A percentile compares a stretch with the other conserved stretches of the same genome.
These are phyloP conservation scores for Cyanophora paradoxa DNA, from an alignment of 78 protist genomes.

Conservation along the genomic window DNA sequence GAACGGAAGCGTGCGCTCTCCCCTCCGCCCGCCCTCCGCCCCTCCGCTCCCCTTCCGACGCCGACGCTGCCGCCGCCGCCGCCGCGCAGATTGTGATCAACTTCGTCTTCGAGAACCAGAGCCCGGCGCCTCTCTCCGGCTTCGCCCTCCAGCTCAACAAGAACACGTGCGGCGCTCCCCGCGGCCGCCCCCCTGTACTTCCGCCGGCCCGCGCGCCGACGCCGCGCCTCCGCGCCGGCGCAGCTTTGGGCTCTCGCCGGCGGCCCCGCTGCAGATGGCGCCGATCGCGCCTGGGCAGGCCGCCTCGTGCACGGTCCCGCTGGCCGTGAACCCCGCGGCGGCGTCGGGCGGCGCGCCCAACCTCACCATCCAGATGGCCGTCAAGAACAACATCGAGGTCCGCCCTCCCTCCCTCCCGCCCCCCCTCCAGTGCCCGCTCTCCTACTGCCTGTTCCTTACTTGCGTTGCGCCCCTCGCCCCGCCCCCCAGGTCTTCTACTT, in stretches of 20 bases:
- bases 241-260: background rate
- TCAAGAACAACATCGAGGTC: constrained; percentile 53
- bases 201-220: constrained; percentile 12
- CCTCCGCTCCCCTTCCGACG: no score
- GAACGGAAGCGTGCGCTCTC: background rate
- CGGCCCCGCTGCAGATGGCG: constrained; percentile 10
- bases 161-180: constrained; percentile 33
- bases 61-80: no score
- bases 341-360: constrained; percentile 2
- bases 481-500: constrained; percentile 53
- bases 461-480: no score
- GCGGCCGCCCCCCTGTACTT: no score
- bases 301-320: background rate
- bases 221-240: background rate
- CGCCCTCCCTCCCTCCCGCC: no score
- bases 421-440: no score
- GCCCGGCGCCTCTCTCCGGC: background rate
- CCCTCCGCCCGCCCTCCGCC: no score
- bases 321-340: background rate
- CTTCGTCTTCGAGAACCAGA: constrained; percentile 2
- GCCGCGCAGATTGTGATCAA: no score
- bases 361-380: constrained; percentile 50
- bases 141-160: constrained; percentile 28
- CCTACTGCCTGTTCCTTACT: no score
- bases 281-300: background rate